phyloP scores from a whole-genome alignment of 306 rosid genomes.

The Pterocarpus macrocarpus region DNA sequence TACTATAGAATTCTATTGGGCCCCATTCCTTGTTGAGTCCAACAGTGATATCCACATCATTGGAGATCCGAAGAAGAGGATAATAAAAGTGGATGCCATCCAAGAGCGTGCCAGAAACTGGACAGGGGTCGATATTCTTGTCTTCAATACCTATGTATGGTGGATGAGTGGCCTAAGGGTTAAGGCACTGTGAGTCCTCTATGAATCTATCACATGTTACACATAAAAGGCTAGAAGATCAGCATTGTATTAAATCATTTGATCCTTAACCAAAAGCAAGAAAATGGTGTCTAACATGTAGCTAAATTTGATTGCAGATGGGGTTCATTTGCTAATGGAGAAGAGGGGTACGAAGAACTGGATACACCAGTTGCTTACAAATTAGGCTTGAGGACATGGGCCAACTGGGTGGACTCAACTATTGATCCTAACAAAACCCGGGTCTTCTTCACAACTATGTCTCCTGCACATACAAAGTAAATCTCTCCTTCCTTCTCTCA shows the following conservation, averaged over 20 bases:
- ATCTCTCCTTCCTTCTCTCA: constrained; percentile 22
- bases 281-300: not conserved
- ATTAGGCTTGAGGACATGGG: constrained; percentile 90
- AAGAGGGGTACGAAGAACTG: constrained; percentile 84
- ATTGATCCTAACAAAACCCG: constrained; percentile 82
- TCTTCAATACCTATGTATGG: constrained; percentile 92
- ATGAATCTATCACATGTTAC: not conserved
- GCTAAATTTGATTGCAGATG: constrained; percentile 64
- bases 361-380: constrained; percentile 84
- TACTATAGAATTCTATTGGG: constrained; percentile 93
- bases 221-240: not conserved
- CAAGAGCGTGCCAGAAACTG: constrained; percentile 79
- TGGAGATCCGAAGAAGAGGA: constrained; percentile 85
- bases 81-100: constrained; percentile 83
- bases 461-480: constrained; percentile 90
- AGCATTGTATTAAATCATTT: not conserved
- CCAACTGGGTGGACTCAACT: constrained; percentile 93
- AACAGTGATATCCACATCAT: constrained; percentile 77
- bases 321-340: constrained; percentile 94
- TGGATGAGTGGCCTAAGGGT: constrained; percentile 89
- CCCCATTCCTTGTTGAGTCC: constrained; percentile 93
- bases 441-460: constrained; percentile 93
- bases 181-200: constrained; percentile 71
- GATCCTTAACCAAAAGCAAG: constrained; percentile 9
- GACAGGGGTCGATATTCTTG: constrained; percentile 85